phyloP scores from a whole-genome alignment of 106 monocot genomes.

The Acorus calamus region DNA sequence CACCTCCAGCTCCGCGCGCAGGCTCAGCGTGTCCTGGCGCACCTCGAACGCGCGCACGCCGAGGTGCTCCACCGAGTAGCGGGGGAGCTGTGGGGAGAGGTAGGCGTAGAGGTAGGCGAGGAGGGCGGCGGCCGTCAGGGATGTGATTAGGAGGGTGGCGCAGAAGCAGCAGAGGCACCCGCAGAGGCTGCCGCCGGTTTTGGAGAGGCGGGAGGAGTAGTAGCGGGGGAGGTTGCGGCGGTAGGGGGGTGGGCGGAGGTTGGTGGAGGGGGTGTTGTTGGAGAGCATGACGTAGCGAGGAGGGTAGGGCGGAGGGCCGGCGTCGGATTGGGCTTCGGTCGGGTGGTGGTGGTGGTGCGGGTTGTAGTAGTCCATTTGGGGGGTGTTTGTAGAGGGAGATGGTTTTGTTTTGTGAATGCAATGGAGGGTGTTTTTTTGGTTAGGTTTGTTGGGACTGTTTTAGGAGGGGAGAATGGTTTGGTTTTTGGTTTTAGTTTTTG shows the following conservation, averaged over 20 bases:
- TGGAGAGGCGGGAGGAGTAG: conserved; percentile 8
- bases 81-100: conserved; percentile 42
- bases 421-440: too few species aligned
- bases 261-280: conserved; percentile 2
- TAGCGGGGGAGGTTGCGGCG: conserved; percentile 52
- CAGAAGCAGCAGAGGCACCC: conserved; percentile 43
- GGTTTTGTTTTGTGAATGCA: too few species aligned
- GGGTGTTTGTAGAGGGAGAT: too few species aligned
- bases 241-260: conserved; percentile 37
- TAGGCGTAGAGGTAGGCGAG: conserved; percentile 19
- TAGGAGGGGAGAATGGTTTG: too few species aligned
- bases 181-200: conserved; percentile 8
- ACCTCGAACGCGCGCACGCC: conserved; percentile 28
- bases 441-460: too few species aligned
- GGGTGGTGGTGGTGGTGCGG: not conserved
- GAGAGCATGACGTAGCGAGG: conserved; percentile 34
- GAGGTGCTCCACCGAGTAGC: conserved; percentile 36
- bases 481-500: too few species aligned
- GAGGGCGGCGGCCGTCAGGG: conserved; percentile 10
- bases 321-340: conserved; percentile 8
- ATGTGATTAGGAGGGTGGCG: conserved; percentile 31
- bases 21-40: conserved; percentile 21
- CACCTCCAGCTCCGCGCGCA: conserved; percentile 29
- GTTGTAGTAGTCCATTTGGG: not conserved
- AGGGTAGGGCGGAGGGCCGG: conserved; percentile 8